phyloP scores from a whole-genome alignment of 1,284 basidiomycete genomes.

The Leccinum subspadiceum region DNA sequence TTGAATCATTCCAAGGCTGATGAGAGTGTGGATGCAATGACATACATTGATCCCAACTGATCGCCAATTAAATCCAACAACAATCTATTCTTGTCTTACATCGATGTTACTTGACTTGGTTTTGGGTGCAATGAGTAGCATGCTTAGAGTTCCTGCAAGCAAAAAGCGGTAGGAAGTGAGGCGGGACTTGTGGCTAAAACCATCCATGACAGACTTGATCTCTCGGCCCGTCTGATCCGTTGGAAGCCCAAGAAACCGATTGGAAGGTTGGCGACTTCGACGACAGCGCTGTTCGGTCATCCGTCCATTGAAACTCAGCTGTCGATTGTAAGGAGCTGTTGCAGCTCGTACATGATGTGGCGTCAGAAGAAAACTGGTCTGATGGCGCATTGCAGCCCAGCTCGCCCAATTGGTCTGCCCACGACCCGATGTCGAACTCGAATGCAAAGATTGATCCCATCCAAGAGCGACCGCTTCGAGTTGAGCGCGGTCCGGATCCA shows the following conservation, averaged over 20 bases:
- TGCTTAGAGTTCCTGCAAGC: background rate
- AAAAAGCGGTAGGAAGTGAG: background rate
- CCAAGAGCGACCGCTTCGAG: background rate
- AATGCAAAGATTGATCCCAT: background rate
- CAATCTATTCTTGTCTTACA: background rate
- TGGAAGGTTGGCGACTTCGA: background rate
- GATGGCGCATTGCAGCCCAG: background rate
- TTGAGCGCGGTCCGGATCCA: background rate
- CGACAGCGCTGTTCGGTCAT: background rate
- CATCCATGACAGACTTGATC: background rate
- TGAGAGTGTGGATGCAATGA: background rate
- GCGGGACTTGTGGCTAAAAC: background rate
- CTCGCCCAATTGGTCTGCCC: background rate
- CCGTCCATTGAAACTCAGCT: background rate
- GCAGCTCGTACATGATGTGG: background rate
- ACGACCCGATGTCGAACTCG: background rate
- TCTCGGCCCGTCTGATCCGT: background rate
- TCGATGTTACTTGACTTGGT: background rate
- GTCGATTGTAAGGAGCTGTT: background rate
- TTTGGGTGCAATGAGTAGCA: background rate
- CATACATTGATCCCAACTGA: background rate
- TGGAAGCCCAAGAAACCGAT: background rate
- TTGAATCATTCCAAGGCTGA: too few relatives aligned
- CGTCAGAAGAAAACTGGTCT: background rate
- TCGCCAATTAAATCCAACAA: background rate